These are phyloP conservation scores for Phtheirospermum japonicum DNA, from an alignment of 257 asterid genomes.

Conservation along the genomic window DNA sequence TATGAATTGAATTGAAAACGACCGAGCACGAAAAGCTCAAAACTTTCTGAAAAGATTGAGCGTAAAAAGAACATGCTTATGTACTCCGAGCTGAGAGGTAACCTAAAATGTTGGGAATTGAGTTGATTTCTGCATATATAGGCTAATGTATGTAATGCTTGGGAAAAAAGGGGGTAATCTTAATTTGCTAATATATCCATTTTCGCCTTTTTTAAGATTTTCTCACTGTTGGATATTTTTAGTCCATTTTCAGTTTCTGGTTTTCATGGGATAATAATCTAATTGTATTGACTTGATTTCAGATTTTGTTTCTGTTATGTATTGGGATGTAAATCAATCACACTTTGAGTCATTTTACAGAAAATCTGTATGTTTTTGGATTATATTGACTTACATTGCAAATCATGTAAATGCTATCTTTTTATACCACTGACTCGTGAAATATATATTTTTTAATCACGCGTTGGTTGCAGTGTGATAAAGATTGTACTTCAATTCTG, in stretches of 20 bases:
- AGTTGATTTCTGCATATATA: neutral
- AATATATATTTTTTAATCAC: neutral
- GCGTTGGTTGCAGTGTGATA: conserved; percentile 64
- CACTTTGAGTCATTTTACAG: conserved; percentile 2
- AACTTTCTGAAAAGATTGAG: conserved; percentile 3
- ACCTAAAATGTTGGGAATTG: conserved; percentile 22
- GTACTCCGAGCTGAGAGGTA: neutral
- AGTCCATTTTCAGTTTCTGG: neutral
- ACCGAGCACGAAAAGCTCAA: conserved; percentile 14
- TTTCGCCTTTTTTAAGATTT: neutral
- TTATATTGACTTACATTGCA: neutral
- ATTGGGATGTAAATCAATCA: neutral
- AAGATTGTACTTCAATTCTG: conserved; percentile 97
- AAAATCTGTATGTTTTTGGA: neutral
- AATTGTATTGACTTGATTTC: conserved; percentile 4
- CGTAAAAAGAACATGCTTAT: neutral
- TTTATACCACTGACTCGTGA: neutral
- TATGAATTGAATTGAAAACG: conserved; percentile 1
- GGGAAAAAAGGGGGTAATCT: too few relatives aligned
- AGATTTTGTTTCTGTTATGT: neutral
- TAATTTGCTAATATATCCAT: neutral
- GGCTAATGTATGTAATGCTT: conserved; percentile 7
- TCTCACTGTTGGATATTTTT: neutral
- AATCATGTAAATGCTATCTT: conserved; percentile 13
- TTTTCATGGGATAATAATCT: conserved; percentile 11